A percentile compares a stretch with the other conserved stretches of the same genome.
Conservation (phyloP, 768 basidiomycete genomes). For the Tricholoma sp. region DNA sequence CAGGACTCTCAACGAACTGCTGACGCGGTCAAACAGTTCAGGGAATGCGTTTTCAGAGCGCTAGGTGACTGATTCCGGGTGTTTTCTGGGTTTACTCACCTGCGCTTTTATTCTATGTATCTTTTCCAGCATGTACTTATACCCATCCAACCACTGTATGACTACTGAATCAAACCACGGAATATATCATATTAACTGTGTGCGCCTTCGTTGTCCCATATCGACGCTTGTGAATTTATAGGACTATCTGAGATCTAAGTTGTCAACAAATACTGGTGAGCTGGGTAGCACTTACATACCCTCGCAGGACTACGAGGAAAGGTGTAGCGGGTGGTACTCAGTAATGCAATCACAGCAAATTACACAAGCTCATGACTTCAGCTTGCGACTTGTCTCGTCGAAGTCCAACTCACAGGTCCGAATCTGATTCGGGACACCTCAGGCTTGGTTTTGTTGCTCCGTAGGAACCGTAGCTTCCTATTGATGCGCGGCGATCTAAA, state of each 20-base stretch:
- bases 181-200: slow-evolving; percentile 16
- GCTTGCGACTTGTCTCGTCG: too few species aligned
- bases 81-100: slow-evolving; percentile 9
- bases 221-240: not conserved
- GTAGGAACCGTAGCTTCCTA: too few species aligned
- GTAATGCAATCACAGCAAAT: too few species aligned
- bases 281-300: not conserved
- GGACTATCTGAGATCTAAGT: not conserved
- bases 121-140: slow-evolving; percentile 23
- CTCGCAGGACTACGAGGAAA: not conserved
- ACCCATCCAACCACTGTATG: slow-evolving; percentile 25
- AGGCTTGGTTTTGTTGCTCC: too few species aligned
- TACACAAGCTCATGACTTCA: too few species aligned
- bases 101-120: slow-evolving; percentile 16
- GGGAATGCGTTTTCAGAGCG: slow-evolving; percentile 25
- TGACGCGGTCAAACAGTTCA: slow-evolving; percentile 45
- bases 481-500: too few species aligned
- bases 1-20: slow-evolving; percentile 64
- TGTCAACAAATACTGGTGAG: not conserved
- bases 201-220: not conserved
- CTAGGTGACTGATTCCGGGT: slow-evolving; percentile 2
- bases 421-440: too few species aligned
- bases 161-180: slow-evolving; percentile 15
- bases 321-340: too few species aligned
- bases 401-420: too few species aligned